Evolutionary conservation across 257 asterid genomes (phyloP), one percentile per base, ranked within the genome.

Genomic region (Fraxinus excelsior): DNA sequence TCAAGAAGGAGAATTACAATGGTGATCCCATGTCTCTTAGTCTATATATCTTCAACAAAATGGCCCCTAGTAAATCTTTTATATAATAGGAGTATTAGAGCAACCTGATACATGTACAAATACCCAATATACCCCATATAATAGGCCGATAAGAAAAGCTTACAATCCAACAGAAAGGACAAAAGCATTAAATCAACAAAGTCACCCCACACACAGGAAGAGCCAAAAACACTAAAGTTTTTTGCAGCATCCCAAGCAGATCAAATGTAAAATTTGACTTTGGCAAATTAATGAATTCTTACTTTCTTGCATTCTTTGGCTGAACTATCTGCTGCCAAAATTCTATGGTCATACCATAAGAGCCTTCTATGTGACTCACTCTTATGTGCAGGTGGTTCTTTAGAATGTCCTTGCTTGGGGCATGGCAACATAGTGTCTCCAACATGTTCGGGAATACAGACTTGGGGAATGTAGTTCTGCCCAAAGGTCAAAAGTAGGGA

Each of bases 351-450:
- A 21, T 83, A 26, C 87, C 88, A 91, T 28, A 91, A 83, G 76
- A 92, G 94, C 88, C 90, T 88, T 18, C 97, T 77, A n/a, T 71
- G 92, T 69, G 82, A 91, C 8, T 53, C 80, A 12, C 75, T 0
- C 0, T 31, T 80, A 5, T 12, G 19, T 6, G 25, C 31, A 0
- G 53, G 38, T 2, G 62, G 2, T 4, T 13, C 21, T 46, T 77
- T 76, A 53, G 68, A 67, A 37, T 34, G 49, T 19, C 62, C 72
- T 5, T 62, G 51, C 13, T 16, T 7, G 38, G 86, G 82, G 62
- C 99, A 95, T 0, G 99, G 98, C 84, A 92, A 81, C 96, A 95
- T 91, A 6, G 97, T 93, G 76, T 82, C 56, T 58, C 90, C 92
- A 7, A 83, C 26, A 23, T 72, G 31, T 16, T 79, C 82, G 31